Evolutionary conservation across 2,329 filamentous ascomycete species (phyloP).

Genomic region (Fusarium burgessii): DNA sequence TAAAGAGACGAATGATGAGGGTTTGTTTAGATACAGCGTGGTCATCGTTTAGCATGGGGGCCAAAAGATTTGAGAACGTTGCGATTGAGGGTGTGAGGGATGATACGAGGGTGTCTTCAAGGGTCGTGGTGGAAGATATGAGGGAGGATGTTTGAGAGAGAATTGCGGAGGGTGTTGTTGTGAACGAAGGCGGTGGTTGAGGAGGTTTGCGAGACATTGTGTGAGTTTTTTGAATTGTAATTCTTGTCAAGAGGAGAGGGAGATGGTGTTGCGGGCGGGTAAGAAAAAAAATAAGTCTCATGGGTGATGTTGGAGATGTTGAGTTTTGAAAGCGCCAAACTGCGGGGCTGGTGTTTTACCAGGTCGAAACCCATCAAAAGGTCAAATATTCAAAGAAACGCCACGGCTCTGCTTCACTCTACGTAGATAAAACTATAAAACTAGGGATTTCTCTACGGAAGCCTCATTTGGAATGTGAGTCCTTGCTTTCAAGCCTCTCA

Average conservation of each 20-base stretch:
- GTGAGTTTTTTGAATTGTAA: rapidly evolving
- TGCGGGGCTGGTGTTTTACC: slow-evolving; percentile 28
- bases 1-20: slow-evolving; percentile 41
- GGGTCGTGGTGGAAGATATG: slow-evolving; percentile 29
- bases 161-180: slow-evolving; percentile 22
- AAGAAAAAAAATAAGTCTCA: background rate
- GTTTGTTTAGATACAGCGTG: slow-evolving; percentile 29
- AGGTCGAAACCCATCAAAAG: background rate
- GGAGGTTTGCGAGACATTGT: slow-evolving; percentile 37
- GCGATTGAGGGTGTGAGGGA: slow-evolving; percentile 35
- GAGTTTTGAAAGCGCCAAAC: background rate
- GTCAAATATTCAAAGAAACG: background rate
- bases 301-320: slow-evolving; percentile 16
- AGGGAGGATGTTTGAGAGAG: slow-evolving; percentile 52
- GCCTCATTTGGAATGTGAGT: no score
- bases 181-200: slow-evolving; percentile 40
- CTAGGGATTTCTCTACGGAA: background rate
- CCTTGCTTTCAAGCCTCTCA: no score
- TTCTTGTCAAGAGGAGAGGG: background rate
- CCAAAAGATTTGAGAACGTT: slow-evolving; percentile 38
- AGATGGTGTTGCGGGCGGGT: background rate
- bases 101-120: slow-evolving; percentile 39
- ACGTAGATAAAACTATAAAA: no score
- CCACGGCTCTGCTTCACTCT: background rate
- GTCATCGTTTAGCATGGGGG: slow-evolving; percentile 41